phyloP scores from a whole-genome alignment of 805 yeast species.

The Candida takata region DNA sequence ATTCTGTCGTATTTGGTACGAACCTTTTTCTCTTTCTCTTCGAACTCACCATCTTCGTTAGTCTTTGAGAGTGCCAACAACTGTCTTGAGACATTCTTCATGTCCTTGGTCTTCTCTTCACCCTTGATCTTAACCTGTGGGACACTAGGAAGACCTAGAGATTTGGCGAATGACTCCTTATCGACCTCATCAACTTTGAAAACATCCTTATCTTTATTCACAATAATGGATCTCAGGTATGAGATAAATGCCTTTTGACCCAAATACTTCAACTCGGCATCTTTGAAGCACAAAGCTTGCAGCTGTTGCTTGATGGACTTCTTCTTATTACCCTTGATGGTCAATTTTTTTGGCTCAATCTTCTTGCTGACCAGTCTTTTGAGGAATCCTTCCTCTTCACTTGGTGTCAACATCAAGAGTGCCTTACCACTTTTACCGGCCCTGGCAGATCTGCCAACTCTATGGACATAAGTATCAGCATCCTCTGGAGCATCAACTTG shows the following conservation, averaged over 20 bases:
- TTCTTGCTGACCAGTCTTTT: slow-evolving; percentile 52
- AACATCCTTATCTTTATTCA: slow-evolving; percentile 82
- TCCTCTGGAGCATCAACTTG: slow-evolving; percentile 95
- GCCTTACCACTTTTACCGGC: slow-evolving; percentile 88
- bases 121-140: slow-evolving; percentile 80
- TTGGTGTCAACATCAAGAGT: slow-evolving; percentile 72
- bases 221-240: slow-evolving; percentile 74
- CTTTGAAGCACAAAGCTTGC: slow-evolving; percentile 86
- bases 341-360: slow-evolving; percentile 66
- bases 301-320: slow-evolving; percentile 74
- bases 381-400: slow-evolving; percentile 74
- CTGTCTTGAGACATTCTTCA: slow-evolving; percentile 77
- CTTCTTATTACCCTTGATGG: slow-evolving; percentile 63
- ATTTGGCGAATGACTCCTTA: slow-evolving; percentile 74
- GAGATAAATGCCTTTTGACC: slow-evolving; percentile 96
- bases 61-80: slow-evolving; percentile 49
- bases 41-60: slow-evolving; percentile 58
- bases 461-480: slow-evolving; percentile 83
- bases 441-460: slow-evolving; percentile 95
- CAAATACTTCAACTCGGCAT: slow-evolving; percentile 84
- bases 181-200: slow-evolving; percentile 76
- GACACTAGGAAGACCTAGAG: slow-evolving; percentile 92
- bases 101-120: slow-evolving; percentile 46
- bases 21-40: slow-evolving; percentile 36
- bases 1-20: slow-evolving; percentile 90